phyloP scores from a whole-genome alignment of 345 rosid species.

The Moricandia moricandioides region DNA sequence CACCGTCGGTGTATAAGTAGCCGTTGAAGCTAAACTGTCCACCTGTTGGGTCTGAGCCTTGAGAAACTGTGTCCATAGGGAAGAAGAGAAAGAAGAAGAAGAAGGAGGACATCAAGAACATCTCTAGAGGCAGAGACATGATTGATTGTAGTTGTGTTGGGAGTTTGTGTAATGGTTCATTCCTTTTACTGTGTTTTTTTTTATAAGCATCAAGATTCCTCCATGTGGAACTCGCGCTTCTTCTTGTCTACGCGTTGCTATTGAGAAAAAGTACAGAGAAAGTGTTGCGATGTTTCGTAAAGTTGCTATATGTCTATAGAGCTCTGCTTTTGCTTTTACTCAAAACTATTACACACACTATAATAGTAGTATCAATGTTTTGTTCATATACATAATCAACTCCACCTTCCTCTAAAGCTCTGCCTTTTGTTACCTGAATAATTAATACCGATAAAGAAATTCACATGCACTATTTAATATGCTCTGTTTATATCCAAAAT shows the following conservation, averaged over 20 bases:
- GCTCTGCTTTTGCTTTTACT: background rate
- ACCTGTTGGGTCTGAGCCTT: conserved; percentile 22
- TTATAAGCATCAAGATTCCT: background rate
- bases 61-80: background rate
- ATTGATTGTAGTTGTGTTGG: background rate
- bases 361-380: background rate
- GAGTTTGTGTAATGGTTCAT: background rate
- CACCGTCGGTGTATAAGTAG: conserved; percentile 24
- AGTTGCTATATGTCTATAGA: conserved; percentile 7
- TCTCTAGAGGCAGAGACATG: conserved; percentile 5
- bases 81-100: background rate
- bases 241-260: conserved; percentile 16
- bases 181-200: background rate
- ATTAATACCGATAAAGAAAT: background rate
- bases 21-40: conserved; percentile 29
- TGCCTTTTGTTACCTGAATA: background rate
- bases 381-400: conserved; percentile 25
- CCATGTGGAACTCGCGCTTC: conserved; percentile 12
- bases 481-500: background rate
- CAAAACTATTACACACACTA: background rate
- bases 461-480: background rate
- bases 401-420: background rate
- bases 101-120: background rate
- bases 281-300: conserved; percentile 7
- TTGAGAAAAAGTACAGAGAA: conserved; percentile 16